Evolutionary conservation across 2,329 filamentous ascomycete genomes (phyloP).

Genomic region (Nannizzia gypsea): DNA sequence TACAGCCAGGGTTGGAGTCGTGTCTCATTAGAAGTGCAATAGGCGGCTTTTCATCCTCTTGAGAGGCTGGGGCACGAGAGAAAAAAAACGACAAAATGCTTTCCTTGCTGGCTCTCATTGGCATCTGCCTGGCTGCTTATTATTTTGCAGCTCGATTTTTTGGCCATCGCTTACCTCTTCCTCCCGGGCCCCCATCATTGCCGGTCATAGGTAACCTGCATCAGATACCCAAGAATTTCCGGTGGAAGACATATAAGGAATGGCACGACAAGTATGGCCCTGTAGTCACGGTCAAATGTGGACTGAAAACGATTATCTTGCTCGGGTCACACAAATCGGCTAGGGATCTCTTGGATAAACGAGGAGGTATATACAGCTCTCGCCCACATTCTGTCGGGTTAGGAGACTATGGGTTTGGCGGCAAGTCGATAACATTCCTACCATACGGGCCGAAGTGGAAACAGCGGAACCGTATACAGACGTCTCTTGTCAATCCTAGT

Average conservation of each 20-base stretch:
- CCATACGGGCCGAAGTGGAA: constrained; percentile 12
- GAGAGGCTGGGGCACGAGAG: background rate
- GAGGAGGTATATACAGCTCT: constrained; percentile 30
- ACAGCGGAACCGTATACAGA: constrained; percentile 11
- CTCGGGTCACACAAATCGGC: constrained; percentile 25
- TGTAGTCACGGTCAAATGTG: constrained; percentile 25
- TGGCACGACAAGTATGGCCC: constrained; percentile 28
- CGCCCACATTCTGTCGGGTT: constrained; percentile 11
- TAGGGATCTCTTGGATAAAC: constrained; percentile 30
- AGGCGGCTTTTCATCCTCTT: background rate
- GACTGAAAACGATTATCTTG: constrained; percentile 24
- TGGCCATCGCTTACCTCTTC: background rate
- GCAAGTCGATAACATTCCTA: background rate
- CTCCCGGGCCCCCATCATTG: constrained; percentile 21
- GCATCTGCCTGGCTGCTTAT: background rate
- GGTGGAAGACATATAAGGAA: constrained; percentile 21
- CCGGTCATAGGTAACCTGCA: constrained; percentile 26
- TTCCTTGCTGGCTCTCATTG: background rate
- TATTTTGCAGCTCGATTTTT: background rate
- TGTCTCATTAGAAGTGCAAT: no score
- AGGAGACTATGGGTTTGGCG: background rate
- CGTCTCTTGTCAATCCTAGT: constrained; percentile 7
- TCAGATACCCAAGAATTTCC: constrained; percentile 18
- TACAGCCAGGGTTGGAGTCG: no score
- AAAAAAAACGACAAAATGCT: background rate